Conservation (phyloP, 2,329 filamentous ascomycete species). For the Trichoderma sp. region DNA sequence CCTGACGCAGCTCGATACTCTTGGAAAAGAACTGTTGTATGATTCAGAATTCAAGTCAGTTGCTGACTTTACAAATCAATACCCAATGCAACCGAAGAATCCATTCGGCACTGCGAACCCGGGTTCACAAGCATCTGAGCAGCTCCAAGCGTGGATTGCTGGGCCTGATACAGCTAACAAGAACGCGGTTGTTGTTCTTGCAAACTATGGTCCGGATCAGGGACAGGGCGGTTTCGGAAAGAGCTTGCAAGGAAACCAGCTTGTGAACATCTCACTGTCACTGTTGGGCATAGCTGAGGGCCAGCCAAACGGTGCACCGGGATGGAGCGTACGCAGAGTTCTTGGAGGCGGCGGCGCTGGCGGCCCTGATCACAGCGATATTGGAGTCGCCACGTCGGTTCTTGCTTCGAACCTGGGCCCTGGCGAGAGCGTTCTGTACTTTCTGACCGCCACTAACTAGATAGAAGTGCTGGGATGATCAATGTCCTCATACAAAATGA, state of each 20-base stretch:
- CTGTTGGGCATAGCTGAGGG: constrained; percentile 4
- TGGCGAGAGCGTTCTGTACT: constrained; percentile 9
- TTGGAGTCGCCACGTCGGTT: not conserved
- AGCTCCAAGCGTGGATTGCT: constrained; percentile 17
- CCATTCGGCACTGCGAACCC: constrained; percentile 5
- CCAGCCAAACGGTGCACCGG: constrained; percentile 3
- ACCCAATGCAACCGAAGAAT: constrained; percentile 15
- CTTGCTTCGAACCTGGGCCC: constrained; percentile 1
- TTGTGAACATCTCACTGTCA: constrained; percentile 13
- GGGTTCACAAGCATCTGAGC: constrained; percentile 8
- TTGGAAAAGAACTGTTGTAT: constrained; percentile 8
- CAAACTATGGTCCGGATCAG: constrained; percentile 9
- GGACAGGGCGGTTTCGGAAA: constrained; percentile 5
- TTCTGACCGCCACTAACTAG: not conserved
- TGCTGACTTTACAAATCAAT: constrained; percentile 6
- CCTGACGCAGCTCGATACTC: constrained; percentile 3
- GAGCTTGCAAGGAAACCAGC: not conserved
- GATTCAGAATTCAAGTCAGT: constrained; percentile 1
- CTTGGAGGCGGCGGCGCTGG: constrained; percentile 13
- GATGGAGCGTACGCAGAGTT: constrained; percentile 17
- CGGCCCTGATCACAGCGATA: constrained; percentile 4
- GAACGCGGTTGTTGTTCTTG: constrained; percentile 13
- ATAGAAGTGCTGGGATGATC: not conserved
- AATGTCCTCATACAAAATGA: not conserved
- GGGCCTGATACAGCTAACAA: constrained; percentile 1